Evolutionary conservation across 2,329 filamentous ascomycete genomes (phyloP).

Genomic region (Lachnellula subtilissima): DNA sequence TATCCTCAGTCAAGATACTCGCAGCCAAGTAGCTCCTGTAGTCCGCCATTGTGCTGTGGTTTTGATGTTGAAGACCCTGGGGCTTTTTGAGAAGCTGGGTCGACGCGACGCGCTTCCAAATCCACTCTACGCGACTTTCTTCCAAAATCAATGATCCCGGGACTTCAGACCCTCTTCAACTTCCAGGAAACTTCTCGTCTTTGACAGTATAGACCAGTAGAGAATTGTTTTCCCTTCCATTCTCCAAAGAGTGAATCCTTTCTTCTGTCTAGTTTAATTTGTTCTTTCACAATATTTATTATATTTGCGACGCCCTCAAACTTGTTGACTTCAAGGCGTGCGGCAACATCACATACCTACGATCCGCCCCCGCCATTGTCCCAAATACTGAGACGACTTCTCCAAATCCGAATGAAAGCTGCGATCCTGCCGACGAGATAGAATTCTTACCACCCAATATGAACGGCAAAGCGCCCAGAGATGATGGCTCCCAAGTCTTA

Average conservation of each 20-base stretch:
- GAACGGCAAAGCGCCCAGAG: slow-evolving; percentile 1
- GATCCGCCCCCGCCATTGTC: neutral
- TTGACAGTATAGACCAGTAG: too few relatives aligned
- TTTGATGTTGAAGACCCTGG: slow-evolving; percentile 10
- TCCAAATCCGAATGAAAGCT: neutral
- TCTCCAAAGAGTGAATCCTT: neutral
- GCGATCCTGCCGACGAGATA: neutral
- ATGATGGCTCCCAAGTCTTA: slow-evolving; percentile 43
- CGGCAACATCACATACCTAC: neutral
- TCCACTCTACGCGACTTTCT: slow-evolving; percentile 27
- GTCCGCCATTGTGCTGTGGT: slow-evolving; percentile 26
- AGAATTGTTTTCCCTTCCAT: neutral
- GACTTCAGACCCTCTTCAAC: neutral
- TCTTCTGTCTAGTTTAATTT: too few relatives aligned
- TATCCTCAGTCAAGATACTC: slow-evolving; percentile 31
- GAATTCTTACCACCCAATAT: slow-evolving; percentile 9
- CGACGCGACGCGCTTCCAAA: slow-evolving; percentile 13
- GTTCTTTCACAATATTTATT: too few relatives aligned
- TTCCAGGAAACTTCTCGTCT: neutral
- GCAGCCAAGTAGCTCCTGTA: slow-evolving; percentile 32
- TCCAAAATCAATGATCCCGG: neutral
- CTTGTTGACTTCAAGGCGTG: neutral
- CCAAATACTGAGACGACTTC: too few relatives aligned
- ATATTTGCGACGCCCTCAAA: neutral
- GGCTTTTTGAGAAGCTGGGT: neutral